phyloP scores from a whole-genome alignment of 2,329 filamentous ascomycete genomes.

The Fusarium transvaalense region DNA sequence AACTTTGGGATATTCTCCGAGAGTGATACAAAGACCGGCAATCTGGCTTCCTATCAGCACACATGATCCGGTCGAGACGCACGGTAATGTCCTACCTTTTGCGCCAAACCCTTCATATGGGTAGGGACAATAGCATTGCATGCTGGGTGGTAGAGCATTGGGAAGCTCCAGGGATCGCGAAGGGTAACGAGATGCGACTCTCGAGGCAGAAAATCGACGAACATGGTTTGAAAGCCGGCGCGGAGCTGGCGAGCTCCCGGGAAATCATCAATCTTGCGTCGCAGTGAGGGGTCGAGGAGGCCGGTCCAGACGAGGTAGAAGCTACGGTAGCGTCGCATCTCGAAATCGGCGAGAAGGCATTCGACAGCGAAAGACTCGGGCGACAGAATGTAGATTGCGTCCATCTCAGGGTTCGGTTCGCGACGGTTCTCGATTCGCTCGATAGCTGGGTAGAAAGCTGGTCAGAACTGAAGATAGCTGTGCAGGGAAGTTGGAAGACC shows the following conservation, averaged over 20 bases:
- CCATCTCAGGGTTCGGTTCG: constrained; percentile 87
- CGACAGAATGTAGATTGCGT: constrained; percentile 92
- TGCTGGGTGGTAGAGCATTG: constrained; percentile 87
- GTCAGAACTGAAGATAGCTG: constrained; percentile 29
- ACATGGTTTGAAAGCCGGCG: constrained; percentile 83
- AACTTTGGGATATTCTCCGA: constrained; percentile 95
- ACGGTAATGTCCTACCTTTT: constrained; percentile 73
- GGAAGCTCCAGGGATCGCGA: constrained; percentile 95
- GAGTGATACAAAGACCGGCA: constrained; percentile 80
- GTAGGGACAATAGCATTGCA: constrained; percentile 86
- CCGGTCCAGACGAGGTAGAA: constrained; percentile 87
- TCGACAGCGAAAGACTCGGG: constrained; percentile 91
- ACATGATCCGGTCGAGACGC: neutral
- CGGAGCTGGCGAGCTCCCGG: constrained; percentile 78
- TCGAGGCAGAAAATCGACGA: constrained; percentile 89
- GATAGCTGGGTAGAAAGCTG: constrained; percentile 73
- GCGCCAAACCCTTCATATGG: constrained; percentile 87
- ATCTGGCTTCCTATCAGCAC: constrained; percentile 48
- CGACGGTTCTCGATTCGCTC: constrained; percentile 92
- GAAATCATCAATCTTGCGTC: constrained; percentile 80
- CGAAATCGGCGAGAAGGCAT: constrained; percentile 92
- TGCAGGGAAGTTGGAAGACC: constrained; percentile 50
- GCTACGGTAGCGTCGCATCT: constrained; percentile 82
- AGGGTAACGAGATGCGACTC: constrained; percentile 95
- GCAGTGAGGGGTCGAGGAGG: constrained; percentile 76